These are phyloP conservation scores for Fusarium algeriense DNA, from an alignment of 2,329 filamentous ascomycete genomes.

Conservation along the genomic window DNA sequence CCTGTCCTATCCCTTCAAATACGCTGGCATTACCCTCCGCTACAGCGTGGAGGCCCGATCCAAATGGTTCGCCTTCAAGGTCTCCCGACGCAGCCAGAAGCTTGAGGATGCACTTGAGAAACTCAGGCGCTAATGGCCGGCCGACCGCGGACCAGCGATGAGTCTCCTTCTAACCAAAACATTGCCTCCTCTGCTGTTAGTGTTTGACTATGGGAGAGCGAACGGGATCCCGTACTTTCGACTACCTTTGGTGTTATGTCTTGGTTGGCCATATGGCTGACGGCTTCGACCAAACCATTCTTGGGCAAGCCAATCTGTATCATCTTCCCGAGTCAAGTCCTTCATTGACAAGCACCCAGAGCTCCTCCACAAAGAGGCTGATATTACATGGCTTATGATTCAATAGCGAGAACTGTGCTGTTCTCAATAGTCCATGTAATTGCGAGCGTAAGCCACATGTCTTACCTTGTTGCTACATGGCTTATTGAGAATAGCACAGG, in stretches of 20 bases:
- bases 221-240: no score
- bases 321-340: conserved; percentile 59
- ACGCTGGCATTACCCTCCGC: neutral
- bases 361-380: conserved; percentile 60
- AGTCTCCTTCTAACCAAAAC: no score
- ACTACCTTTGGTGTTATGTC: no score
- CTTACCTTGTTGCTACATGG: conserved; percentile 50
- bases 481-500: conserved; percentile 51
- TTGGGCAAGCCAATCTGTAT: conserved; percentile 58
- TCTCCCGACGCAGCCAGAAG: neutral
- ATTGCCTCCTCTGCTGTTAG: no score
- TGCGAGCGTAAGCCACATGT: no score
- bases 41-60: neutral
- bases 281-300: conserved; percentile 68
- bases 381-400: conserved; percentile 49
- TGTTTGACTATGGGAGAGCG: no score
- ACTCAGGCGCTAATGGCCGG: neutral
- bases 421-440: no score
- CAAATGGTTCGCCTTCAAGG: neutral
- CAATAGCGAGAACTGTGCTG: no score
- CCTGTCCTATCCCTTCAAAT: neutral
- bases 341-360: conserved; percentile 61
- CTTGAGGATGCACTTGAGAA: conserved; percentile 27
- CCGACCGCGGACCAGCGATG: no score
- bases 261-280: conserved; percentile 70